Evolutionary conservation across 2,329 filamentous ascomycete genomes (phyloP).

Genomic region (Tolypocladium tundrense): DNA sequence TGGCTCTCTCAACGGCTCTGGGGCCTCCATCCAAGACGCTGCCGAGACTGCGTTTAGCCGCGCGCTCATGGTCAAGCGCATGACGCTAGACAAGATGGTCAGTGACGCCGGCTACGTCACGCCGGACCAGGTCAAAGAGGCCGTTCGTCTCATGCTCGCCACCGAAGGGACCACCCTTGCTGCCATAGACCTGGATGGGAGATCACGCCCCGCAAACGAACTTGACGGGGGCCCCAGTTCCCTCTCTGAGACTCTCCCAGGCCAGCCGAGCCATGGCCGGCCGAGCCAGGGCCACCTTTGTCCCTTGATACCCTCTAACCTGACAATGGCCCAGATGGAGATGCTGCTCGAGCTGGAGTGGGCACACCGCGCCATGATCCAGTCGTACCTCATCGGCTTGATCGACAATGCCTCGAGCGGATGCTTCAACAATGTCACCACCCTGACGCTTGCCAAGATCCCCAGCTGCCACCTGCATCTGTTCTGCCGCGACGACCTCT

Average conservation of each 20-base stretch:
- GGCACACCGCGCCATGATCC: conserved; percentile 58
- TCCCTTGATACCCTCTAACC: conserved; percentile 38
- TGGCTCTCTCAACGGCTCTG: conserved; percentile 3
- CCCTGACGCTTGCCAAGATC: conserved; percentile 53
- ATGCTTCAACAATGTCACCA: conserved; percentile 44
- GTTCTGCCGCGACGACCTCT: conserved; percentile 49
- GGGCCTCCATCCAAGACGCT: conserved; percentile 13
- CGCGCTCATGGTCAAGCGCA: conserved; percentile 18
- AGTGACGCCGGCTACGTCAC: conserved; percentile 23
- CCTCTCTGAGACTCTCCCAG: background rate
- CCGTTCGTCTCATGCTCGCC: conserved; percentile 22
- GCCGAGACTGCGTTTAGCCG: conserved; percentile 9
- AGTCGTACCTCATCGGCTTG: conserved; percentile 55
- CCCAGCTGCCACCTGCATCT: conserved; percentile 49
- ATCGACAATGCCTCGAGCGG: conserved; percentile 42
- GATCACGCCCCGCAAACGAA: conserved; percentile 2
- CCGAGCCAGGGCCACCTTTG: conserved; percentile 3
- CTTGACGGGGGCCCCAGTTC: background rate
- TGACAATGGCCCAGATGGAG: conserved; percentile 56
- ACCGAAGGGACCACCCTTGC: conserved; percentile 20
- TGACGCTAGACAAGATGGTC: conserved; percentile 25
- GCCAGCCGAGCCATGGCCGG: background rate
- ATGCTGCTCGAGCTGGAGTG: conserved; percentile 59
- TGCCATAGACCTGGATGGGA: conserved; percentile 22
- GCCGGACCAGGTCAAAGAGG: conserved; percentile 17